These are phyloP conservation scores for Kluyveromyces sp. DNA, from an alignment of 1,139 yeast species.

Conservation along the genomic window DNA sequence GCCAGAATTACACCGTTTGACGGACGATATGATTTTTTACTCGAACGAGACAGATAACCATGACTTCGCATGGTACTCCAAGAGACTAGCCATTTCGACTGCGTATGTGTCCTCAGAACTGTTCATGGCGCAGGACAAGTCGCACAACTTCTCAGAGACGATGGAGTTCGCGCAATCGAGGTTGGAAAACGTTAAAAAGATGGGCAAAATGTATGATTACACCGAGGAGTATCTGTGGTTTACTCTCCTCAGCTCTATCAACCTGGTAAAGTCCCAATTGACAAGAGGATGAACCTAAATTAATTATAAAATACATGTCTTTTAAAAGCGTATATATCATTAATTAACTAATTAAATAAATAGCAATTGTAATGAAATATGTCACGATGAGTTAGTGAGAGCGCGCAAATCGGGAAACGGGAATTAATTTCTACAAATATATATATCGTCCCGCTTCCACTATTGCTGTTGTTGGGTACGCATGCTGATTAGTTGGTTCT, in stretches of 20 bases:
- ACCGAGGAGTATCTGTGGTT: constrained; percentile 71
- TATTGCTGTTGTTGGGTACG: constrained; percentile 6
- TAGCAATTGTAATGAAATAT: too few species aligned
- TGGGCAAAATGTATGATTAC: constrained; percentile 55
- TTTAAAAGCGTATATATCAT: too few species aligned
- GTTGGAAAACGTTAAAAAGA: constrained; percentile 43
- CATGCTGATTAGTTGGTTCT: constrained; percentile 38
- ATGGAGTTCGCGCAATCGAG: constrained; percentile 56
- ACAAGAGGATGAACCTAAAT: constrained; percentile 40
- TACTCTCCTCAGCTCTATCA: constrained; percentile 57
- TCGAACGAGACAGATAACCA: constrained; percentile 70
- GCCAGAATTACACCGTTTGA: constrained; percentile 61
- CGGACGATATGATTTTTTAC: constrained; percentile 76
- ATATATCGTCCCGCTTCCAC: not conserved
- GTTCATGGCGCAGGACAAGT: constrained; percentile 73
- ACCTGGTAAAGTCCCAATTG: constrained; percentile 63
- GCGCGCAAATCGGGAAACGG: not conserved
- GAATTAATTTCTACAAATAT: not conserved
- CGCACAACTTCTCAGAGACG: constrained; percentile 49
- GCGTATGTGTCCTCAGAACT: constrained; percentile 69
- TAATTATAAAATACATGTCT: too few species aligned
- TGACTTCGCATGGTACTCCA: constrained; percentile 91
- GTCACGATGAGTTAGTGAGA: not conserved
- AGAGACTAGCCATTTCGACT: constrained; percentile 61
- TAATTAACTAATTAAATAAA: too few species aligned